These are phyloP conservation scores for Raffaelea ambrosiae DNA, from an alignment of 2,329 filamentous ascomycete genomes.

Conservation along the genomic window DNA sequence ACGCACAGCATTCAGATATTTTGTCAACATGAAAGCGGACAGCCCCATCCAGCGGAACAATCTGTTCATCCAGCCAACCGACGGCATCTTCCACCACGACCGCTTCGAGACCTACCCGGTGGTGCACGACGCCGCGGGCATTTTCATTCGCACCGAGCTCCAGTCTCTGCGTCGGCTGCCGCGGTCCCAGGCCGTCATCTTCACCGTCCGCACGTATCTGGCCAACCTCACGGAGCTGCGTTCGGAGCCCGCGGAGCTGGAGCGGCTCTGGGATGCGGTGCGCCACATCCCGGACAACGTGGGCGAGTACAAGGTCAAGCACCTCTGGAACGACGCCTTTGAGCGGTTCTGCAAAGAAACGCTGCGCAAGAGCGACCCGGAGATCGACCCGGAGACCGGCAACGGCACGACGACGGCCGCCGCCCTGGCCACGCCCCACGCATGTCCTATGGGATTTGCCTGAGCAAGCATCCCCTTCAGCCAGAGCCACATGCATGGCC, in stretches of 20 bases:
- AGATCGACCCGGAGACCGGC: not conserved
- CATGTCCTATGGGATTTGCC: no score
- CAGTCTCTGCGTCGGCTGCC: not conserved
- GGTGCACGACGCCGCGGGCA: not conserved
- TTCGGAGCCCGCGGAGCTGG: not conserved
- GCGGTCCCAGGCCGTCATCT: not conserved
- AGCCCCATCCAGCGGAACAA: not conserved
- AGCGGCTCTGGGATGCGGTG: not conserved
- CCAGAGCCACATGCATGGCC: no score
- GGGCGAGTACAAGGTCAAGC: not conserved
- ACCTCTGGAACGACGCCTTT: not conserved
- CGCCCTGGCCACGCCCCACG: no score
- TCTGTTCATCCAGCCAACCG: not conserved
- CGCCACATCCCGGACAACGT: not conserved
- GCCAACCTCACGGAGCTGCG: not conserved
- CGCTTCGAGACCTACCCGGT: not conserved
- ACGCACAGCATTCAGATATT: no score
- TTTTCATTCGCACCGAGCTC: not conserved
- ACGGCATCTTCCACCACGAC: not conserved
- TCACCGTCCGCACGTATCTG: not conserved
- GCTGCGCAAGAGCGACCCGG: not conserved
- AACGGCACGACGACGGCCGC: no score
- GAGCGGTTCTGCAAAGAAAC: not conserved
- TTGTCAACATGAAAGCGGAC: not conserved
- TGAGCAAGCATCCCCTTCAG: no score